These are phyloP conservation scores for Penicillium lagena DNA, from an alignment of 495 filamentous ascomycete genomes.

Conservation along the genomic window DNA sequence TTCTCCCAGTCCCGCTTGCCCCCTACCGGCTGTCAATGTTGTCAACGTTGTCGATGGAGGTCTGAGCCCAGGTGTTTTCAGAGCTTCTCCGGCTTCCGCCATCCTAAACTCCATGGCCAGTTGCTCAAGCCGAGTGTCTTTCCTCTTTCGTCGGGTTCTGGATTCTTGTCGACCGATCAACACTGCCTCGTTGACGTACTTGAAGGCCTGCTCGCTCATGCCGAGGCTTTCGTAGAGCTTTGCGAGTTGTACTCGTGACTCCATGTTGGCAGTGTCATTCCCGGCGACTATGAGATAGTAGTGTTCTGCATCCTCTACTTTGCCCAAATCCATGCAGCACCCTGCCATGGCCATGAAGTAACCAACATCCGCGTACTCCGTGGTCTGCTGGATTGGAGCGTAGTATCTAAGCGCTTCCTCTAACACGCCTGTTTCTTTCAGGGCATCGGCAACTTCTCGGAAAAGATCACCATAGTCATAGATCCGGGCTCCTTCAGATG, in stretches of 20 bases:
- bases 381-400: slow-evolving; percentile 53
- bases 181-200: slow-evolving; percentile 67
- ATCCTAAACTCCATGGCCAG: slow-evolving; percentile 33
- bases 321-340: slow-evolving; percentile 60
- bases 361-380: slow-evolving; percentile 51
- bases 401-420: slow-evolving; percentile 71
- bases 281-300: slow-evolving; percentile 67
- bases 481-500: slow-evolving; percentile 40
- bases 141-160: slow-evolving; percentile 25
- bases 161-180: slow-evolving; percentile 44
- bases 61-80: slow-evolving; percentile 19
- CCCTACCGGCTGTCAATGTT: slow-evolving; percentile 9
- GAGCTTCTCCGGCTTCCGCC: slow-evolving; percentile 9
- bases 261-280: slow-evolving; percentile 58
- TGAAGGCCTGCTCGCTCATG: slow-evolving; percentile 64
- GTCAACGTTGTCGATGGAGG: slow-evolving; percentile 15
- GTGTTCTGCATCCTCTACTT: slow-evolving; percentile 62
- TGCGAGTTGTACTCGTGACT: slow-evolving; percentile 68
- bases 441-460: slow-evolving; percentile 60
- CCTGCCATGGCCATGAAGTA: slow-evolving; percentile 66
- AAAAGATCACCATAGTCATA: slow-evolving; percentile 70
- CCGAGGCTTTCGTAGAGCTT: slow-evolving; percentile 70
- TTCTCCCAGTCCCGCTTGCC: slow-evolving; percentile 24
- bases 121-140: slow-evolving; percentile 38
- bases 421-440: slow-evolving; percentile 51